Evolutionary conservation across 768 basidiomycete genomes (phyloP), one percentile per base, ranked within the genome.

Genomic region (Gyrodon lividus): DNA sequence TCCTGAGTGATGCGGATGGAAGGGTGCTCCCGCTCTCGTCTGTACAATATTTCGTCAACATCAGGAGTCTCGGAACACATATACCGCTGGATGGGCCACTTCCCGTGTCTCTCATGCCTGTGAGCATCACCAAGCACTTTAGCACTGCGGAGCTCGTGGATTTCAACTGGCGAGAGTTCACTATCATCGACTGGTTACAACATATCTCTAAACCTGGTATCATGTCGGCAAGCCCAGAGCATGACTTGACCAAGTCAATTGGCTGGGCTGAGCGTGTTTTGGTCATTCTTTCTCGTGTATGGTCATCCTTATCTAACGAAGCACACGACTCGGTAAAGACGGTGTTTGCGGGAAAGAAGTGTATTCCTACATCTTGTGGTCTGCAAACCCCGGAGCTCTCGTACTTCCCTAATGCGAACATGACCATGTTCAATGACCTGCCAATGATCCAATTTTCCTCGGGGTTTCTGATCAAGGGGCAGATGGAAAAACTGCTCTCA

Each of bases 191-290:
- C 16, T 98, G 95, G 91, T 59, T 95, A 46, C 70, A 71, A 16
- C 78, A 87, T 67, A 70, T 97, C 44, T 74, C 81, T 26, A 76
- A 75, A 43, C 68, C 79, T 1, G 56, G 72, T 3, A 70, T 81
- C 37, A 57, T 67, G 24, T 72, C 74, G 6, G 60, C 69, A 3
- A 68, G 77, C 31, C 63, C 69, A 0, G 79, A 84, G 38, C 76
- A 80, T 50, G 84, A 94, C 62, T 72, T 97, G 24, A 77, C 77
- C 7, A 50, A 70, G 14, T 92, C 89, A 2, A 67, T 86, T 0
- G 61, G 69, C 13, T 97, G 94, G 81, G 82, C 92, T 0, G 95
- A 98, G 63, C 82, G 82, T 40, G 86, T 95, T 5, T 70, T 97
- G 14, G 63, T 64, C 0, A 74, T 84, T 44, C 63, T 94, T 2